Evolutionary conservation across 192 early-diverging fungal genomes (phyloP).

Genomic region (Dissophora ornata): DNA sequence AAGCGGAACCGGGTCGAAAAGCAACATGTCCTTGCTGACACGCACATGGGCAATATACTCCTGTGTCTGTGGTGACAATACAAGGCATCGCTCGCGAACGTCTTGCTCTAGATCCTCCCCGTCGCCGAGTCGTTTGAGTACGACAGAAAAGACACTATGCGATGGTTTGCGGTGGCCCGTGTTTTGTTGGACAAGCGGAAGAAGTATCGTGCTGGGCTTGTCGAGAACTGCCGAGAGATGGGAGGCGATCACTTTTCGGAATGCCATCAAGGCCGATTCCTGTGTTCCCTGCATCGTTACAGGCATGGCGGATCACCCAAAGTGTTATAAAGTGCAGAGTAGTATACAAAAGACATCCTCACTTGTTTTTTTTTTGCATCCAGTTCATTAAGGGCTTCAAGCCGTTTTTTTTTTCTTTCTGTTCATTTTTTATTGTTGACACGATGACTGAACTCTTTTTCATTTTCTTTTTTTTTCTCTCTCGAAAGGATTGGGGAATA

Average conservation of each 20-base stretch:
- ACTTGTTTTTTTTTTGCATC: too few relatives aligned
- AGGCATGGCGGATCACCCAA: too few relatives aligned
- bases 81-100: background rate
- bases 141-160: conserved; percentile 38
- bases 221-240: conserved; percentile 17
- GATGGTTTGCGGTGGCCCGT: conserved; percentile 15
- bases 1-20: conserved; percentile 33
- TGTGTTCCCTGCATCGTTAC: background rate
- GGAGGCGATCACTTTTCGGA: conserved; percentile 27
- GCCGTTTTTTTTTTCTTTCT: background rate
- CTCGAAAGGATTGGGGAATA: too few relatives aligned
- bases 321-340: too few relatives aligned
- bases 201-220: background rate
- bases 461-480: too few relatives aligned
- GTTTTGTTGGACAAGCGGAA: conserved; percentile 34
- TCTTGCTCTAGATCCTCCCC: conserved; percentile 1
- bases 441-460: too few relatives aligned
- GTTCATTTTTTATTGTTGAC: too few relatives aligned
- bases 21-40: conserved; percentile 23
- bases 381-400: too few relatives aligned
- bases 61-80: conserved; percentile 2
- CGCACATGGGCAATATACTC: conserved; percentile 1
- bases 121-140: conserved; percentile 18
- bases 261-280: conserved; percentile 20
- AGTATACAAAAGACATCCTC: too few relatives aligned